Evolutionary conservation across 1,139 yeast genomes (phyloP).

Genomic region (Sugiyamaella castrensis): DNA sequence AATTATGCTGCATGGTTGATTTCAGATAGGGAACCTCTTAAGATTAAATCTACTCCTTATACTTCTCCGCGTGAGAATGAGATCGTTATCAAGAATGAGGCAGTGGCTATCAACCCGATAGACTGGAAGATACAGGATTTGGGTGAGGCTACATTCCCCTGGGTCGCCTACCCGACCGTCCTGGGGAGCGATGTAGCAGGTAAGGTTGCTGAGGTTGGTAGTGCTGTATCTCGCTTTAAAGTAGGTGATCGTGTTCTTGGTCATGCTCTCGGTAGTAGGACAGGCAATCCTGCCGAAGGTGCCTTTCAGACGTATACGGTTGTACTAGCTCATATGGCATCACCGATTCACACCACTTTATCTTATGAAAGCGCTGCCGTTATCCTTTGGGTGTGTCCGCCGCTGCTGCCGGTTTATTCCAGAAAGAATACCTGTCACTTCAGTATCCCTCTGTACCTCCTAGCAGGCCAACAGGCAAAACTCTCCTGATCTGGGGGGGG

Average conservation of each 20-base stretch:
- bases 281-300: background rate
- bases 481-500: constrained; percentile 56
- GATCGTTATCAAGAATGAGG: too few species aligned
- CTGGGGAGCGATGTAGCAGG: constrained; percentile 49
- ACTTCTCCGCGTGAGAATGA: too few species aligned
- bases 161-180: constrained; percentile 28
- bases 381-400: constrained; percentile 17
- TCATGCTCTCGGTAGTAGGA: background rate
- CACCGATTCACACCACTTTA: constrained; percentile 6
- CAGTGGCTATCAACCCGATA: constrained; percentile 67
- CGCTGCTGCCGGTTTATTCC: constrained; percentile 15
- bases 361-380: constrained; percentile 9
- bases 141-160: background rate
- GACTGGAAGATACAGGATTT: constrained; percentile 61
- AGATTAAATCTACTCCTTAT: too few species aligned
- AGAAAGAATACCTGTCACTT: constrained; percentile 16
- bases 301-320: constrained; percentile 13
- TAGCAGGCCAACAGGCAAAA: constrained; percentile 31
- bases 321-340: background rate
- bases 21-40: too few species aligned
- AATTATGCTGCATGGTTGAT: too few species aligned
- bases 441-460: constrained; percentile 26
- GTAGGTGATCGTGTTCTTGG: constrained; percentile 58
- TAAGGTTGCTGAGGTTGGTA: constrained; percentile 54
- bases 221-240: constrained; percentile 48